Conservation (phyloP, 441 rosid species). For the Syzygium syzygioides region DNA sequence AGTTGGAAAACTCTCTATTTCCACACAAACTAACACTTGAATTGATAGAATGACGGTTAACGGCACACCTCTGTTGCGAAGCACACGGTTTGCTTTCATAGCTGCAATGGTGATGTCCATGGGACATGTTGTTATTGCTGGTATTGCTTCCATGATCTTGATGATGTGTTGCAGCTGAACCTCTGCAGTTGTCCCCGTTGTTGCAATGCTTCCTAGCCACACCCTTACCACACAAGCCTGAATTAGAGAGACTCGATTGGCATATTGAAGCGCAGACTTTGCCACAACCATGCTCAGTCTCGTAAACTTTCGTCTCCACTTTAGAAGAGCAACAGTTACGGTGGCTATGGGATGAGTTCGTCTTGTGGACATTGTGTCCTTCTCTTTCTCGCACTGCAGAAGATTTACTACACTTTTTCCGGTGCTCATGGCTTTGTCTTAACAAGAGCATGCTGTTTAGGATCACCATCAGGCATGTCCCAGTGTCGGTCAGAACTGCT, state of each 20-base stretch:
- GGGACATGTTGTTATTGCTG: background rate
- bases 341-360: background rate
- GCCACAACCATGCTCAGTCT: background rate
- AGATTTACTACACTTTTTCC: slow-evolving; percentile 23
- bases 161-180: background rate
- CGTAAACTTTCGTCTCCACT: background rate
- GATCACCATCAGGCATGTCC: slow-evolving; percentile 79
- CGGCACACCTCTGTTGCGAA: background rate
- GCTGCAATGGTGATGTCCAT: slow-evolving; percentile 12
- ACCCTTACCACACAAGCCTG: background rate
- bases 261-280: background rate
- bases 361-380: background rate
- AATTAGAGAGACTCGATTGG: background rate
- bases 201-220: background rate
- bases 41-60: background rate
- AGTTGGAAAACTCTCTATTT: background rate
- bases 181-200: background rate
- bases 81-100: background rate
- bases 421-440: slow-evolving; percentile 20
- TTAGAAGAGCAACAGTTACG: background rate
- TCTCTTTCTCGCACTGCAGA: background rate
- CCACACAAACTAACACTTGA: background rate
- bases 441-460: slow-evolving; percentile 75
- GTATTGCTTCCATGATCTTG: slow-evolving; percentile 1
- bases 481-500: slow-evolving; percentile 81